These are phyloP conservation scores for Stevia rebaudiana DNA, from an alignment of 140 eudicot genomes.

Conservation along the genomic window DNA sequence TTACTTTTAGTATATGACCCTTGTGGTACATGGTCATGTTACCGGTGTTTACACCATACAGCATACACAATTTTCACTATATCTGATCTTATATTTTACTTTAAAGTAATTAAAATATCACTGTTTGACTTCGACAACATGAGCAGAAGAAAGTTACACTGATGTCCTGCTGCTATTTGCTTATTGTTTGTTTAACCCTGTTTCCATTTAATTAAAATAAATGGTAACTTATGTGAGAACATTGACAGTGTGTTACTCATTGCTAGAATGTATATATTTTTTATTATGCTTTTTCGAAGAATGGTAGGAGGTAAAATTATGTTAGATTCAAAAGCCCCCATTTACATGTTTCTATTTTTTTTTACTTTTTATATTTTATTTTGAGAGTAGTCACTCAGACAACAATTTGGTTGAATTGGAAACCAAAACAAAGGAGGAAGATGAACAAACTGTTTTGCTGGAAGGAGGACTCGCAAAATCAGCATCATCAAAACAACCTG, in stretches of 20 bases:
- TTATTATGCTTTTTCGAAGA: background rate
- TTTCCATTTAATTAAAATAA: slow-evolving; percentile 3
- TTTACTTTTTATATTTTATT: too few species aligned
- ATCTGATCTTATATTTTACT: slow-evolving; percentile 2
- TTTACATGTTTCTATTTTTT: too few species aligned
- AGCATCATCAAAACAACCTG: slow-evolving; percentile 54
- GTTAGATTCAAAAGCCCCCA: background rate
- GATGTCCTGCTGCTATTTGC: background rate
- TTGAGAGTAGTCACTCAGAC: slow-evolving; percentile 71
- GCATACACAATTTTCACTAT: background rate
- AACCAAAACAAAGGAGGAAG: slow-evolving; percentile 65
- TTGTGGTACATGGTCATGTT: background rate
- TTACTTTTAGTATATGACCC: background rate
- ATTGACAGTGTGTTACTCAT: background rate
- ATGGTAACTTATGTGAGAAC: background rate
- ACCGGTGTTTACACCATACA: background rate
- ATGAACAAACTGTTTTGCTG: slow-evolving; percentile 68
- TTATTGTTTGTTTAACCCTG: background rate
- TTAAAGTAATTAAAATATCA: background rate
- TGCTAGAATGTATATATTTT: slow-evolving; percentile 2
- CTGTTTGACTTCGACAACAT: background rate
- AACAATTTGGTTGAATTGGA: slow-evolving; percentile 72
- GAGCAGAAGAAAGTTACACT: background rate
- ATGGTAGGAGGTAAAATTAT: background rate
- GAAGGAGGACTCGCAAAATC: slow-evolving; percentile 92